phyloP scores from a whole-genome alignment of 768 basidiomycete genomes.

The Mycena alexandri region DNA sequence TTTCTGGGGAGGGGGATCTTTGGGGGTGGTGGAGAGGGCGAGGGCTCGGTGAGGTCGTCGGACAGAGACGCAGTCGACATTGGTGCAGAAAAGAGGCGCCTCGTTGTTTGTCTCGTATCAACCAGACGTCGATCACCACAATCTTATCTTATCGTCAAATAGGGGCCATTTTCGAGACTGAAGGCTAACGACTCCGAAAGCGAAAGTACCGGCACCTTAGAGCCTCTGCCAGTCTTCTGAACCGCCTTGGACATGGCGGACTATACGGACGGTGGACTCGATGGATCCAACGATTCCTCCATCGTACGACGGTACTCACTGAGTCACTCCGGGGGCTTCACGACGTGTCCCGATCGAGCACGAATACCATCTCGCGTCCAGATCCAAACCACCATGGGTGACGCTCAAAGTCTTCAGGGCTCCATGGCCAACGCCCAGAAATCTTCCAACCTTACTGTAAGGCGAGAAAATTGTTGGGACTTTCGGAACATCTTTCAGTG shows the following conservation, averaged over 20 bases:
- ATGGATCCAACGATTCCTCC: conserved; percentile 36
- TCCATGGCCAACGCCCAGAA: conserved; percentile 43
- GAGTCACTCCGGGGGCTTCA: conserved; percentile 10
- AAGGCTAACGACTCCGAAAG: too few relatives aligned
- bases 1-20: conserved; percentile 15
- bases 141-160: conserved; percentile 20
- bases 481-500: conserved; percentile 50
- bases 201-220: conserved; percentile 5
- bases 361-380: conserved; percentile 27
- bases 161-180: too few relatives aligned
- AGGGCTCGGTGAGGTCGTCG: conserved; percentile 24
- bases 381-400: conserved; percentile 50
- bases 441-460: conserved; percentile 39
- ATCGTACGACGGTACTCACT: conserved; percentile 11
- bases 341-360: conserved; percentile 31
- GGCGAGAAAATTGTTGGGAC: conserved; percentile 40
- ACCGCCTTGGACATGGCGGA: conserved; percentile 28
- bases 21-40: conserved; percentile 24
- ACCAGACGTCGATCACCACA: not conserved
- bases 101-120: not conserved
- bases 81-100: not conserved
- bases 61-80: conserved; percentile 33
- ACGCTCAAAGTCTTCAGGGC: conserved; percentile 54
- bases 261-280: conserved; percentile 31
- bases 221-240: conserved; percentile 14